Conservation (phyloP, 192 early-diverging fungal genomes). For the Umbelopsis sp. region DNA sequence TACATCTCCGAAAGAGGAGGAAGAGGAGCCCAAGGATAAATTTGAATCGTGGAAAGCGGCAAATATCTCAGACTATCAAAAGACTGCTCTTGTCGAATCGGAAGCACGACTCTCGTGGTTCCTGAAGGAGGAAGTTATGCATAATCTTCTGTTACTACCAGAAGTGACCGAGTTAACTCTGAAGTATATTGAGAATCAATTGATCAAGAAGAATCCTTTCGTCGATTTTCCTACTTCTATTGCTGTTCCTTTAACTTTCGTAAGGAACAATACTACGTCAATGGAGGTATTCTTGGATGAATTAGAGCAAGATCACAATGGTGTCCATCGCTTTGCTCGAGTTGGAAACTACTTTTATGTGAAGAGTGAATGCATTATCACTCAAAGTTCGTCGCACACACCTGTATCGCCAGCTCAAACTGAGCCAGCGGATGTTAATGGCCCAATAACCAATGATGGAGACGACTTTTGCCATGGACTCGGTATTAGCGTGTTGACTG, state of each 20-base stretch:
- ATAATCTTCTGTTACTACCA: constrained; percentile 55
- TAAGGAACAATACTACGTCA: constrained; percentile 37
- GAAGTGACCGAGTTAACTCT: constrained; percentile 47
- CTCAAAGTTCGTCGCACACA: background rate
- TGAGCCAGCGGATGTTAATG: background rate
- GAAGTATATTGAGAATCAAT: constrained; percentile 49
- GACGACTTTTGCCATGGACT: constrained; percentile 33
- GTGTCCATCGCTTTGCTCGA: constrained; percentile 6
- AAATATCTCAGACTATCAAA: constrained; percentile 38
- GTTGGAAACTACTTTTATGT: constrained; percentile 29
- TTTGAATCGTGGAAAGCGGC: background rate
- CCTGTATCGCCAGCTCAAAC: background rate
- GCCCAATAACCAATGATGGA: background rate
- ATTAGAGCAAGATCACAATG: constrained; percentile 14
- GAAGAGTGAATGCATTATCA: constrained; percentile 4
- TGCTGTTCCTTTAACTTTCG: constrained; percentile 49
- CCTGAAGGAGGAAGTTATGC: constrained; percentile 73
- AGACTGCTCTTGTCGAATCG: constrained; percentile 56
- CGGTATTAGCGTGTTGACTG: constrained; percentile 28
- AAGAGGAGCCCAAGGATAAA: background rate
- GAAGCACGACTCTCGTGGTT: constrained; percentile 57
- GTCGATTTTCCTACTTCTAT: constrained; percentile 54
- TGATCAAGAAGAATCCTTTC: constrained; percentile 47
- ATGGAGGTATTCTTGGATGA: constrained; percentile 26
- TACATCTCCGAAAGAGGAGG: background rate